Evolutionary conservation across 2,329 filamentous ascomycete species (phyloP).

Genomic region (Exserohilum turcica): DNA sequence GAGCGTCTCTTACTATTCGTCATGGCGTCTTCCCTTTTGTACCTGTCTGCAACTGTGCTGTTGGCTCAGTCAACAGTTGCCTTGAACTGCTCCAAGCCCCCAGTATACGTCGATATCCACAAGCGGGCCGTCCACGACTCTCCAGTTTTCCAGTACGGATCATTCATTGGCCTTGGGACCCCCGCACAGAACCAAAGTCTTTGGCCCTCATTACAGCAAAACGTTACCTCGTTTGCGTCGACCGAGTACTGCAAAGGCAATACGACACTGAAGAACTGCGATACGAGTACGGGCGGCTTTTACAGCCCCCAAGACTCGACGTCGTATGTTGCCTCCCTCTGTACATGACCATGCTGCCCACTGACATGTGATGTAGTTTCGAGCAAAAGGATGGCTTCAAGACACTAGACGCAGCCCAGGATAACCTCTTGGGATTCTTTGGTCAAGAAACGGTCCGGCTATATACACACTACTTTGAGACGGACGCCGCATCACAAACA

Average conservation of each 20-base stretch:
- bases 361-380: conserved; percentile 32
- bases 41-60: conserved; percentile 40
- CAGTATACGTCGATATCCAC: conserved; percentile 54
- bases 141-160: conserved; percentile 50
- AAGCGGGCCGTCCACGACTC: conserved; percentile 50
- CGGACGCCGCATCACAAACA: conserved; percentile 46
- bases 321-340: conserved; percentile 29
- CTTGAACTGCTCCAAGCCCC: conserved; percentile 47
- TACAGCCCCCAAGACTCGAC: conserved; percentile 38
- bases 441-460: conserved; percentile 45
- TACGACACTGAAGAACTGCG: conserved; percentile 41
- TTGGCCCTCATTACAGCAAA: conserved; percentile 51
- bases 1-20: conserved; percentile 26
- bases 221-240: conserved; percentile 50
- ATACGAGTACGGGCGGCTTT: conserved; percentile 42
- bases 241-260: conserved; percentile 46
- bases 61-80: conserved; percentile 45
- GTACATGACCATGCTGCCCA: not conserved
- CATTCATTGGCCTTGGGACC: conserved; percentile 52
- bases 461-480: conserved; percentile 51
- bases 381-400: conserved; percentile 28
- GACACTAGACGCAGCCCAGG: conserved; percentile 32
- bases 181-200: conserved; percentile 53
- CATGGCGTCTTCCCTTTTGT: conserved; percentile 38
- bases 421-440: conserved; percentile 33